Evolutionary conservation across 345 rosid genomes (phyloP).

Genomic region (Eucalyptus regnans): DNA sequence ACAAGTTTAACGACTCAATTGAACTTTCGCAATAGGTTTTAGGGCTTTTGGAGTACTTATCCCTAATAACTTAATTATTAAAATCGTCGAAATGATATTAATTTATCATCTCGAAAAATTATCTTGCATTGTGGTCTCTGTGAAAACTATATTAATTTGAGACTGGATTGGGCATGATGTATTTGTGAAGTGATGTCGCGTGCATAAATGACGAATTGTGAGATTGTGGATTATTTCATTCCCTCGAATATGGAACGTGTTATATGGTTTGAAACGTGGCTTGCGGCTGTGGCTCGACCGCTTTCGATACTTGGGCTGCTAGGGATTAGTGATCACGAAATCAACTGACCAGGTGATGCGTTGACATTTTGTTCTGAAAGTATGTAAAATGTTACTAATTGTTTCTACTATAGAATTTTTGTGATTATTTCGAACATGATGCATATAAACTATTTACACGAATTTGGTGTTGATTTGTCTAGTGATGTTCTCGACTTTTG

Average conservation of each 20-base stretch:
- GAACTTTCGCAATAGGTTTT: too few relatives aligned
- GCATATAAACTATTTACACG: neutral
- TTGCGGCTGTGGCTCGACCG: neutral
- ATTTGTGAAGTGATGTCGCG: too few relatives aligned
- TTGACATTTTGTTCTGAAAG: neutral
- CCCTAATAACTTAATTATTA: neutral
- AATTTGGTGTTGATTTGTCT: neutral
- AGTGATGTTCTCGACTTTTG: neutral
- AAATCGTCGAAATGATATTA: accelerated
- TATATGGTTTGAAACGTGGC: neutral
- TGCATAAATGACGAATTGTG: too few relatives aligned
- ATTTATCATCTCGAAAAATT: neutral
- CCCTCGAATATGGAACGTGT: neutral
- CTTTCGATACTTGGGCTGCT: neutral
- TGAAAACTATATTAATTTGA: neutral
- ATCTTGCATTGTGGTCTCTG: neutral
- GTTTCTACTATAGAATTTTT: neutral
- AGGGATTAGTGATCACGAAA: neutral
- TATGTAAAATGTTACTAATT: neutral
- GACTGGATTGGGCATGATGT: accelerated
- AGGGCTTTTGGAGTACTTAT: neutral
- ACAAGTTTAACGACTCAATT: neutral
- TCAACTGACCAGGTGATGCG: neutral
- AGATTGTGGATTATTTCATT: neutral
- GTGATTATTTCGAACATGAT: neutral